Base-by-base conservation (phyloP, 352 stramenopile species). In the Pythium apleroticum region DNA sequence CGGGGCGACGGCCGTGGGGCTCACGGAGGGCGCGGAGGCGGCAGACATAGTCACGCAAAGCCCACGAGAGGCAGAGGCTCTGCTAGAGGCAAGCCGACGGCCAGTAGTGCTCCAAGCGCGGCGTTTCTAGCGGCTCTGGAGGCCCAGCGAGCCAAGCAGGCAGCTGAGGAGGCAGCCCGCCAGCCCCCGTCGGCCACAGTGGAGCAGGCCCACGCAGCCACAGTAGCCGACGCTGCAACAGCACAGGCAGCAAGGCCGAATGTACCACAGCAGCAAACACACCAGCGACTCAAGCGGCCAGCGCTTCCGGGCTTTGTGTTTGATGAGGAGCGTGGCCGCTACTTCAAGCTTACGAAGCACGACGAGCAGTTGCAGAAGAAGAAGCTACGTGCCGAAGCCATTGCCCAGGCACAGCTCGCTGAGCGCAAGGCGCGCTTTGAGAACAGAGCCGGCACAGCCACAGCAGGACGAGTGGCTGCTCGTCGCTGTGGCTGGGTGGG, bases 111-210 rank as follows among this genome's bases (percentile, higher is more conserved):
- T 22, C 64, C 69, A 8, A 81, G 73, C 25, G 69, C 68, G 7
- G 60, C 59, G 24, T 91, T 91, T 69, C 71, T 91, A 15, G 75
- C 75, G 30, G 81, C 81, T 50, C 60, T 90, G n/a, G 81, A 81
- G 60, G 76, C 71, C 0, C 81, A 90, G 52, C 78, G 81, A 9
- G 71, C 72, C 28, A 86, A 77, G 28, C 57, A 71, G 50, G 43
- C 37, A 3, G 24, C 15, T 9, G 57, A 55, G 22, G 49, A 58
- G 5, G 37, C 41, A 17, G 19, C 22, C 15, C 39, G n/a, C 5
- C 39, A 48, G 39, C 39, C 5, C 17, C 10, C 14, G 5, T 9
- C 39, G 24, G 14, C 14, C 15, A n/a, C 10, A 22, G 39, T 48
- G 39, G 39, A 48, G 5, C 0, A 48, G 14, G 2, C 3, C 39